These are phyloP conservation scores for Microcos paniculata DNA, from an alignment of 345 rosid genomes.

Conservation along the genomic window DNA sequence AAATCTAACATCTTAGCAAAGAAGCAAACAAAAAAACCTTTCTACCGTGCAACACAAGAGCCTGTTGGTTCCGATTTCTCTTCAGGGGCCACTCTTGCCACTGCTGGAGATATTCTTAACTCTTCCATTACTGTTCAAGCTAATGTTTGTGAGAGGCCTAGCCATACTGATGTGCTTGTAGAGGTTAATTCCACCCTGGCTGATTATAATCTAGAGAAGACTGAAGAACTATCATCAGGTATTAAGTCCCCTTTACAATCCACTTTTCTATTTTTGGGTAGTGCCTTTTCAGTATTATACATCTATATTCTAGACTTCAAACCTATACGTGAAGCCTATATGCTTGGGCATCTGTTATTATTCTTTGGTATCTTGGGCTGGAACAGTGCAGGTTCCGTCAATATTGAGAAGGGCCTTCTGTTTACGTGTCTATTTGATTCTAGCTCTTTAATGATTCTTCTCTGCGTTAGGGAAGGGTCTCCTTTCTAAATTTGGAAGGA, in stretches of 20 bases:
- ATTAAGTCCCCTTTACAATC: conserved; percentile 9
- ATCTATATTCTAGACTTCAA: no score
- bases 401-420: background rate
- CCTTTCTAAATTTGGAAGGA: conserved; percentile 55
- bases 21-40: conserved; percentile 64
- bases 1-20: conserved; percentile 41
- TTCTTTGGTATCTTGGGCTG: no score
- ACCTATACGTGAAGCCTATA: no score
- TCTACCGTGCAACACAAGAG: conserved; percentile 42
- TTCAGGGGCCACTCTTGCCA: conserved; percentile 58
- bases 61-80: conserved; percentile 64
- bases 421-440: background rate
- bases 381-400: background rate
- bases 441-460: background rate
- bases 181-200: conserved; percentile 47
- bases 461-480: conserved; percentile 53
- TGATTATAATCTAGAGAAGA: conserved; percentile 56
- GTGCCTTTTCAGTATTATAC: background rate
- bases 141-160: conserved; percentile 47
- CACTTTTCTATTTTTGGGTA: background rate
- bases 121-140: conserved; percentile 40
- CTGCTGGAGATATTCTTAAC: conserved; percentile 48
- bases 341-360: no score
- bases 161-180: conserved; percentile 37
- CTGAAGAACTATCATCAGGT: conserved; percentile 77